These are phyloP conservation scores for Cyclaneusma minus DNA, from an alignment of 2,329 filamentous ascomycete genomes.

Conservation along the genomic window DNA sequence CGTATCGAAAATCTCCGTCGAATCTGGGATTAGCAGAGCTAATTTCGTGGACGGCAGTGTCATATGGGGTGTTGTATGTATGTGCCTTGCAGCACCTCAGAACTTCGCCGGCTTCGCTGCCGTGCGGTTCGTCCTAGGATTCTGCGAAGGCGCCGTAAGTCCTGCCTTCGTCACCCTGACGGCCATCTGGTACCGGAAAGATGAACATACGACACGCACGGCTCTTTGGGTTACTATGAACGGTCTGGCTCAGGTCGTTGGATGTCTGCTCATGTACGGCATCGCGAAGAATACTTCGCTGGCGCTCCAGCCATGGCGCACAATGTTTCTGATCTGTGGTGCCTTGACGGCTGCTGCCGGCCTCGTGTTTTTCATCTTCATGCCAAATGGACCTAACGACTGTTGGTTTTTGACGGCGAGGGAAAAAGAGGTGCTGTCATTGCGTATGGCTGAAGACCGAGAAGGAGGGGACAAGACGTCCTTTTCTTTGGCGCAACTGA, in stretches of 20 bases:
- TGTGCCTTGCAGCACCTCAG: constrained; percentile 26
- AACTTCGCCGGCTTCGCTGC: constrained; percentile 24
- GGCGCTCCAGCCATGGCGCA: constrained; percentile 27
- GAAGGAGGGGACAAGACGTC: constrained; percentile 26
- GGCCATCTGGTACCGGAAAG: constrained; percentile 23
- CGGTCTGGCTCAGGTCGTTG: constrained; percentile 28
- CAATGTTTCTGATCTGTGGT: constrained; percentile 33
- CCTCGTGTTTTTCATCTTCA: constrained; percentile 27
- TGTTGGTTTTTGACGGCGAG: constrained; percentile 31
- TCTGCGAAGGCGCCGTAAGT: constrained; percentile 24
- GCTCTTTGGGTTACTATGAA: constrained; percentile 28
- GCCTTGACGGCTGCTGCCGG: constrained; percentile 27
- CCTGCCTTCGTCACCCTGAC: constrained; percentile 31
- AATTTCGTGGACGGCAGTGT: constrained; percentile 14
- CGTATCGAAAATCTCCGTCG: constrained; percentile 4
- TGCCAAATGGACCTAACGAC: constrained; percentile 28
- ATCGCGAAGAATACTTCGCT: constrained; percentile 26
- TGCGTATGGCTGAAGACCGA: constrained; percentile 20
- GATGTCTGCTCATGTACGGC: constrained; percentile 32
- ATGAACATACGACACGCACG: constrained; percentile 21
- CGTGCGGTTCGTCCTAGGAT: constrained; percentile 26
- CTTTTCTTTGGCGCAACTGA: constrained; percentile 27
- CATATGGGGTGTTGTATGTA: constrained; percentile 26
- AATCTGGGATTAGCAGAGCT: constrained; percentile 1
- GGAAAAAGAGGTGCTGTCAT: constrained; percentile 25